Base-by-base conservation (phyloP, 768 basidiomycete genomes). In the Leucogyrophana mollusca region DNA sequence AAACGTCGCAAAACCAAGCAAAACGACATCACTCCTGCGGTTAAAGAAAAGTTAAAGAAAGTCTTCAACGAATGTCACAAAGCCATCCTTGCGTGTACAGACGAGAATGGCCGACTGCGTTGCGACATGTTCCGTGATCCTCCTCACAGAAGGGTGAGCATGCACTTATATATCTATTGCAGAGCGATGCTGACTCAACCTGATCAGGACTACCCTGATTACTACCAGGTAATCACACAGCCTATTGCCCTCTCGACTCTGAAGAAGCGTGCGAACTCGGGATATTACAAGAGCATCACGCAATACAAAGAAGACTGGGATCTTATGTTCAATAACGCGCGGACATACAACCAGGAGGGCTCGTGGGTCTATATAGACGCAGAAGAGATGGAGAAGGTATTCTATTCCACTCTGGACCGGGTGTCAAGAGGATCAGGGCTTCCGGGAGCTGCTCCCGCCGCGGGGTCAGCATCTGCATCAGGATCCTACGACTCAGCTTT, bases 341-440 rank as follows among this genome's bases (percentile, higher is more conserved):
- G 89, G 56, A 88, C 82, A 35, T 98, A 92, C 74, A 97, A 97
- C 64, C 85, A 88, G 65, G 92, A 95, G 66, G 92, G 88, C 2
- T 94, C 92, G 0, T 92, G 90, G 88, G 93, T 96, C 30, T 95
- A 94, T 66, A 76, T 88, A 50, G 92, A 95, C 51, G 94, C 95
- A 7, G 88, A 91, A 40, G 90, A 92, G 71, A 91, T 94, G 88
- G 88, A 95, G 69, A 89, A 87, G 60, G 83, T 85, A 40, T 93
- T 94, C 62, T 78, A 87, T 49, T 73, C 80, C 21, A 72, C 84
- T 8, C 91, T 85, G 58, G 76, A 82, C 34, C 78, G 78, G 27
- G 67, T 73, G 41, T 83, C 86, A 36, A 72, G 68, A 11, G 86
- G 85, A 17, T 83, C 80, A 34, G 87, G 85, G 35, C 71, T 90